A percentile compares a stretch with the other conserved stretches of the same genome.
Evolutionary conservation across 768 basidiomycete genomes (phyloP).

Genomic region (Phanerodontia chrysosporium): DNA sequence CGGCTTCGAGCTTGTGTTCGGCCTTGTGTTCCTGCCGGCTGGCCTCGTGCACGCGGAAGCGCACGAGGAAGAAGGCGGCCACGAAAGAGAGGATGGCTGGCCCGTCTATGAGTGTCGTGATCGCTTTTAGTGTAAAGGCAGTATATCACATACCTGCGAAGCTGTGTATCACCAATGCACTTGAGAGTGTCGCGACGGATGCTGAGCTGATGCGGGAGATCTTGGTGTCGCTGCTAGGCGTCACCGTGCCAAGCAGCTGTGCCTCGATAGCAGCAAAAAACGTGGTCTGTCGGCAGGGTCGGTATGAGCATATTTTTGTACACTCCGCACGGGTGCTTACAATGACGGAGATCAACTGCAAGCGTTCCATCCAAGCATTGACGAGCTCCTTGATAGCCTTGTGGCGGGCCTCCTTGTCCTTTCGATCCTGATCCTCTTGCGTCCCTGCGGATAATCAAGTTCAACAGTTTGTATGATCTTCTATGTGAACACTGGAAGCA

Average conservation of each 20-base stretch:
- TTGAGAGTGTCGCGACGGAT: conserved; percentile 44
- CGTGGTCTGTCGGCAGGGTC: conserved; percentile 2
- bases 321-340: conserved; percentile 29
- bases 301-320: neutral
- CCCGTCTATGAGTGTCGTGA: neutral
- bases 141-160: conserved; percentile 40
- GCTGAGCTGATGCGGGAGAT: conserved; percentile 3
- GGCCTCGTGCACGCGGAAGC: conserved; percentile 52
- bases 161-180: conserved; percentile 50
- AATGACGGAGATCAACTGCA: conserved; percentile 58
- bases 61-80: conserved; percentile 51
- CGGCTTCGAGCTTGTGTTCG: conserved; percentile 21
- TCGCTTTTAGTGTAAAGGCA: neutral
- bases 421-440: conserved; percentile 45
- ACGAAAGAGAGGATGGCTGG: conserved; percentile 45
- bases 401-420: conserved; percentile 41
- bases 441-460: conserved; percentile 28
- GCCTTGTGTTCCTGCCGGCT: conserved; percentile 41
- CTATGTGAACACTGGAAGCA: neutral
- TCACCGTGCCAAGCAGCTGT: conserved; percentile 43
- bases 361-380: conserved; percentile 57
- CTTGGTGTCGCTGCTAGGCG: conserved; percentile 23
- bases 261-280: conserved; percentile 61
- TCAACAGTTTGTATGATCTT: neutral
- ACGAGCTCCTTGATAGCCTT: conserved; percentile 48